phyloP scores from a whole-genome alignment of 345 rosid genomes.

The Schrenkiella parvula region DNA sequence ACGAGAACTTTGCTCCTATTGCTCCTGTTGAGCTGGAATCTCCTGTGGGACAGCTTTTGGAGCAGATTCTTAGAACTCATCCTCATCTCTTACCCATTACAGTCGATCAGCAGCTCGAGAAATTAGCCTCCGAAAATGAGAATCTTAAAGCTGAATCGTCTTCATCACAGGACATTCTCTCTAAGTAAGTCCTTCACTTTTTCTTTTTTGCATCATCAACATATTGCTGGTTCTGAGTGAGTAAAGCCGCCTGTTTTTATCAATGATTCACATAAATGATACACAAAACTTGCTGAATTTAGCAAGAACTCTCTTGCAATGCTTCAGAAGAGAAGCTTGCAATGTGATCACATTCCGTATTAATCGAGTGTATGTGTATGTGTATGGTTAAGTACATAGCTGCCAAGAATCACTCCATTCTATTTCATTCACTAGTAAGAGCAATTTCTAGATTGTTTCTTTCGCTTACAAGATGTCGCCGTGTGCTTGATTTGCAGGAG shows the following conservation, averaged over 20 bases:
- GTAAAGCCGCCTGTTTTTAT: background rate
- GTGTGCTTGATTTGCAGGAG: slow-evolving; percentile 45
- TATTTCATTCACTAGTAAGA: background rate
- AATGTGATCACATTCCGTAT: background rate
- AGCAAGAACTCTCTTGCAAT: background rate
- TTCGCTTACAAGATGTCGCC: background rate
- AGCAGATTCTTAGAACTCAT: slow-evolving; percentile 74
- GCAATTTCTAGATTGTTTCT: background rate
- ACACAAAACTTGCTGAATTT: background rate
- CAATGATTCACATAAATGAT: background rate
- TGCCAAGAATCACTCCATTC: too few species aligned
- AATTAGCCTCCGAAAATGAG: slow-evolving; percentile 59
- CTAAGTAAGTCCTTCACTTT: slow-evolving; percentile 46
- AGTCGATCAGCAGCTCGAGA: slow-evolving; percentile 85
- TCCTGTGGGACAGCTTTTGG: slow-evolving; percentile 77
- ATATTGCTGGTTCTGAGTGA: background rate
- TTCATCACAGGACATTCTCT: slow-evolving; percentile 54
- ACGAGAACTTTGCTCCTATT: slow-evolving; percentile 44
- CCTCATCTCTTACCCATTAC: slow-evolving; percentile 81
- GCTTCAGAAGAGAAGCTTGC: background rate
- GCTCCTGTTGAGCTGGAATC: slow-evolving; percentile 82
- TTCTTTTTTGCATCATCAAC: background rate
- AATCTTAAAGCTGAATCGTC: slow-evolving; percentile 37
- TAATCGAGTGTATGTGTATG: background rate
- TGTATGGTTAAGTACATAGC: too few species aligned